Conservation (phyloP, 306 rosid species). For the Vigna hirtella region DNA sequence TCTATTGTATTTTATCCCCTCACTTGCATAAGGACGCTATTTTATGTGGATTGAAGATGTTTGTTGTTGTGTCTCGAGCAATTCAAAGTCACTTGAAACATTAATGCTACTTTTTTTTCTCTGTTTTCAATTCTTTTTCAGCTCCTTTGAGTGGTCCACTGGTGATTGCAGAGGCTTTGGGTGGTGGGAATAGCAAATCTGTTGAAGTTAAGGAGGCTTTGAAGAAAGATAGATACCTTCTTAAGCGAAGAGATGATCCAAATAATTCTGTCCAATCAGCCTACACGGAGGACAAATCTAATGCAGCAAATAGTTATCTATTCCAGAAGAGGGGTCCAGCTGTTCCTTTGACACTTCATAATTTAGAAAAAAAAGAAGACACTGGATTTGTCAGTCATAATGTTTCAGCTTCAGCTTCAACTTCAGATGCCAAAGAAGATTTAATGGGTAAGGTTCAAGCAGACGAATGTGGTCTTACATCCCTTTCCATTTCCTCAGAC, state of each 20-base stretch:
- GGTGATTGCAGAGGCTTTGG: conserved; percentile 85
- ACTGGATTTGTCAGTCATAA: conserved; percentile 45
- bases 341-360: conserved; percentile 41
- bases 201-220: conserved; percentile 73
- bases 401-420: conserved; percentile 50
- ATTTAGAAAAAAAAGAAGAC: conserved; percentile 50
- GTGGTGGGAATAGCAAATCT: conserved; percentile 70
- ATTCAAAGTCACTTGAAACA: not conserved
- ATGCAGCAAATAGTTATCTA: conserved; percentile 56
- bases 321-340: conserved; percentile 70
- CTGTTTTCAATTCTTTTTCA: conserved; percentile 42
- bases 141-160: conserved; percentile 98
- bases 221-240: conserved; percentile 86
- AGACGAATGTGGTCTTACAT: conserved; percentile 43
- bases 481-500: conserved; percentile 45
- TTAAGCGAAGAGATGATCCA: conserved; percentile 88
- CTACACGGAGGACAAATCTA: conserved; percentile 57
- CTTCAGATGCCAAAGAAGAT: conserved; percentile 52
- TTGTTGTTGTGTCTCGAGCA: conserved; percentile 18
- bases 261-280: conserved; percentile 53
- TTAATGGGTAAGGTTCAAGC: conserved; percentile 47
- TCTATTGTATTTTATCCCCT: not conserved
- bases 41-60: conserved; percentile 23
- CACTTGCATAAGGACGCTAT: not conserved
- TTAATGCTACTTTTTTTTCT: not conserved